These are phyloP conservation scores for Fremontodendron californicum DNA, from an alignment of 345 rosid genomes.

Conservation along the genomic window DNA sequence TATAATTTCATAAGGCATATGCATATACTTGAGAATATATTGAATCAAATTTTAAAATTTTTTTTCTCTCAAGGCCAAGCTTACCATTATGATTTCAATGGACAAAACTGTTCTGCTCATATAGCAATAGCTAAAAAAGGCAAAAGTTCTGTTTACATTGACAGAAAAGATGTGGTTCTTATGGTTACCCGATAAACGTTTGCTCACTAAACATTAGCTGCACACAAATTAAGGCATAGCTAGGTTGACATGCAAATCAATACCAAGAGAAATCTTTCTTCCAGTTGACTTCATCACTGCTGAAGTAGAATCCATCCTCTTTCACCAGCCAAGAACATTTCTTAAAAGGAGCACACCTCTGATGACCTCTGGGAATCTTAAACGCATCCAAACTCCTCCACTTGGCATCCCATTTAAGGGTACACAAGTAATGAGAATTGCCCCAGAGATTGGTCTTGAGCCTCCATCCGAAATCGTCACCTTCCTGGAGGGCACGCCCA, in stretches of 20 bases:
- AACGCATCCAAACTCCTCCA: conserved; percentile 65
- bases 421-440: conserved; percentile 42
- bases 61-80: background rate
- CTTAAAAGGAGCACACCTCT: conserved; percentile 54
- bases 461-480: conserved; percentile 85
- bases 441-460: conserved; percentile 45
- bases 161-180: background rate
- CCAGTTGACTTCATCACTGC: conserved; percentile 79
- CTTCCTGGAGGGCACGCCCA: conserved; percentile 93
- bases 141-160: background rate
- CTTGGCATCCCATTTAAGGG: conserved; percentile 69
- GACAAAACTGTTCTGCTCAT: conserved; percentile 6
- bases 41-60: background rate
- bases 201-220: background rate
- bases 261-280: conserved; percentile 77
- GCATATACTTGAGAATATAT: background rate
- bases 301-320: conserved; percentile 87
- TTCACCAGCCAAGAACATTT: conserved; percentile 84
- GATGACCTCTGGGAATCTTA: conserved; percentile 42
- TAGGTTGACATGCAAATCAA: conserved; percentile 3
- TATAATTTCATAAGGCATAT: background rate
- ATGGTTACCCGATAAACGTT: background rate
- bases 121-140: background rate
- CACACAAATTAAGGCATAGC: background rate
- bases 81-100: background rate